phyloP scores from a whole-genome alignment of 495 filamentous ascomycete genomes.

The Aspergillus steynii region DNA sequence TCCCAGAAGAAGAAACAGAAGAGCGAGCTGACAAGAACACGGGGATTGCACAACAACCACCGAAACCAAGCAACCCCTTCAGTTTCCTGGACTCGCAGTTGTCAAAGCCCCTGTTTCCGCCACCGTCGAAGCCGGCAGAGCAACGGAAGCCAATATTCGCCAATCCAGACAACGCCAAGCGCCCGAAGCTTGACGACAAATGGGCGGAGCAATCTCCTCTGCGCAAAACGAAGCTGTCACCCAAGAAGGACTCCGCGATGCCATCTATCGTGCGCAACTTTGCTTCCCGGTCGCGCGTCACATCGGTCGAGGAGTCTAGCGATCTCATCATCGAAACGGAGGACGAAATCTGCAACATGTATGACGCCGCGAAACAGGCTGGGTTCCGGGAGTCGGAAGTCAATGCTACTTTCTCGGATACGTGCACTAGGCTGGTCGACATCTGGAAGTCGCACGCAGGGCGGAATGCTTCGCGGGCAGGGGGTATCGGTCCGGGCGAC shows the following conservation, averaged over 20 bases:
- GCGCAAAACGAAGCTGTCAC: conserved; percentile 39
- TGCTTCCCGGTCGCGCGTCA: conserved; percentile 31
- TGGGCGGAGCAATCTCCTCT: conserved; percentile 42
- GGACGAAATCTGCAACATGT: conserved; percentile 44
- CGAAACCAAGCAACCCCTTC: conserved; percentile 18
- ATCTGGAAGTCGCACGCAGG: conserved; percentile 60
- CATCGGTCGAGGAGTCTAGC: conserved; percentile 43
- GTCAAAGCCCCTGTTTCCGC: conserved; percentile 25
- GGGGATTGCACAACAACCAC: conserved; percentile 23
- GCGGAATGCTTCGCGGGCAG: conserved; percentile 40
- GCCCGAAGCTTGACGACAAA: conserved; percentile 45
- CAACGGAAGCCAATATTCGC: conserved; percentile 44
- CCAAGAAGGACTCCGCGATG: conserved; percentile 53
- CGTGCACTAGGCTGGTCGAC: conserved; percentile 52
- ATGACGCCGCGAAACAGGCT: conserved; percentile 55
- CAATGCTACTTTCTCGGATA: conserved; percentile 53
- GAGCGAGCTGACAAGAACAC: conserved; percentile 32
- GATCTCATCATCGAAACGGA: conserved; percentile 49
- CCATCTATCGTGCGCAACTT: conserved; percentile 47
- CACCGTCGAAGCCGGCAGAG: conserved; percentile 12
- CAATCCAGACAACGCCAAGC: conserved; percentile 44
- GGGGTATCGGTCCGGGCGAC: conserved; percentile 62
- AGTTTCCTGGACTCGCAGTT: conserved; percentile 39
- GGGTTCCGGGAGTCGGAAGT: conserved; percentile 55
- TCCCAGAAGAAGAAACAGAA: conserved; percentile 41